Base-by-base conservation (phyloP, 2,329 filamentous ascomycete species). In the Aspergillus tubingensis region DNA sequence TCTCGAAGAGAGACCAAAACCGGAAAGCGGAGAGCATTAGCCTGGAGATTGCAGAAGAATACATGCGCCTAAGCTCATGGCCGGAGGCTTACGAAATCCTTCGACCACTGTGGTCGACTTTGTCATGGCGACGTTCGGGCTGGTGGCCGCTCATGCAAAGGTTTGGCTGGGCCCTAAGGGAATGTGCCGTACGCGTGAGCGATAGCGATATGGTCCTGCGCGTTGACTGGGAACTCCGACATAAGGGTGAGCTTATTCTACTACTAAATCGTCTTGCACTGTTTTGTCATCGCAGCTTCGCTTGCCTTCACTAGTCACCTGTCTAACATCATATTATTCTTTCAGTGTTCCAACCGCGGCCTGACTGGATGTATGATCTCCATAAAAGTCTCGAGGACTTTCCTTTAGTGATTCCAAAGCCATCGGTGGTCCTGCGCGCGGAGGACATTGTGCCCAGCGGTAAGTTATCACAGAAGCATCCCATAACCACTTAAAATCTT, bases 121-220 rank as follows among this genome's bases (percentile, higher is more conserved):
- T 84, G 70, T 79, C 76, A n/a, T 88, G 86, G 86, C 82, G 86
- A 49, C 74, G 73, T 47, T 81, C 86, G 67, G 80, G 82, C n/a
- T 88, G 86, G 86, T 85, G 82, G 80, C 70, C 75, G 44, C 76
- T 86, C 3, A 83, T 86, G 63, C 79, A 78, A 56, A 80, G 82
- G 43, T 80, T 86, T 43, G 76, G 83, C 48, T 83, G 80, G 77
- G 75, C 80, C 8, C 72, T 88, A 39, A 79, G 85, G 62, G 79
- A 85, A 59, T 85, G 83, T 67, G 83, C 84, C 15, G 58, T 77
- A 8, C 74, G 75, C 36, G 66, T 79, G 8, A 70, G 78, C 38
- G 77, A 85, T 65, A 71, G 72, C 15, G 80, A 83, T 61, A 79
- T 80, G 0, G 73, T 85, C 58, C 66, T 86, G 27, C 78, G 78